Percentiles rank a stretch among this genome's conserved stretches.
Conservation (phyloP, 2,329 filamentous ascomycete species). For the Alternaria sp. region DNA sequence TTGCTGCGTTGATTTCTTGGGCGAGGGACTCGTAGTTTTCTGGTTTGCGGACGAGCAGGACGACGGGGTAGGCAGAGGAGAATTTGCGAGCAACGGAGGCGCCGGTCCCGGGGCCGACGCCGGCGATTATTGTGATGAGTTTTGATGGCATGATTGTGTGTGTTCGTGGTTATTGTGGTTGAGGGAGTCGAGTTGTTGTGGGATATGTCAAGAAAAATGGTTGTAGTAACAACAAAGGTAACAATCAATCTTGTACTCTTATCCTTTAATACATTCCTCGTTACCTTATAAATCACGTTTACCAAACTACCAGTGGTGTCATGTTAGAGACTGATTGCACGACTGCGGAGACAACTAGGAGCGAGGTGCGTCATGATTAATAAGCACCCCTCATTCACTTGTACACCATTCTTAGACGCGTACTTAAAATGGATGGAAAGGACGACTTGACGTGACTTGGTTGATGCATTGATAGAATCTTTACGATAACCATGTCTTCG, state of each 20-base stretch:
- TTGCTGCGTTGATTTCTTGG: conserved; percentile 70
- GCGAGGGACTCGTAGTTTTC: conserved; percentile 72
- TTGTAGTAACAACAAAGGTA: background rate
- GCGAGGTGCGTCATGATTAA: conserved; percentile 40
- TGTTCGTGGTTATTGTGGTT: background rate
- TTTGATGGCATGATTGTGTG: conserved; percentile 52
- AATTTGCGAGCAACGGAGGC: conserved; percentile 69
- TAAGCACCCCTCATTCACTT: conserved; percentile 24
- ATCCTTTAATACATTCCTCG: background rate
- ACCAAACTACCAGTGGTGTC: conserved; percentile 35
- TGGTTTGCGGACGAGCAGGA: conserved; percentile 74
- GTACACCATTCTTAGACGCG: background rate
- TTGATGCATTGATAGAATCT: conserved; percentile 5
- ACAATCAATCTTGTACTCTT: background rate
- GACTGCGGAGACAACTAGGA: conserved; percentile 32
- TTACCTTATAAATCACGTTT: conserved; percentile 26
- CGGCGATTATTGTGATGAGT: conserved; percentile 74
- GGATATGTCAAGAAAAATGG: conserved; percentile 4
- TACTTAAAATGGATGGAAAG: background rate
- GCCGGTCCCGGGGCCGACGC: conserved; percentile 76
- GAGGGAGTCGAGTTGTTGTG: background rate
- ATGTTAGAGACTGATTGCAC: conserved; percentile 32
- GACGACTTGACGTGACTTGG: conserved; percentile 7
- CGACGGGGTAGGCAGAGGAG: conserved; percentile 72
- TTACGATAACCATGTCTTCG: background rate